These are phyloP conservation scores for Cladophialophora bantiana DNA, from an alignment of 2,329 filamentous ascomycete genomes.

Conservation along the genomic window DNA sequence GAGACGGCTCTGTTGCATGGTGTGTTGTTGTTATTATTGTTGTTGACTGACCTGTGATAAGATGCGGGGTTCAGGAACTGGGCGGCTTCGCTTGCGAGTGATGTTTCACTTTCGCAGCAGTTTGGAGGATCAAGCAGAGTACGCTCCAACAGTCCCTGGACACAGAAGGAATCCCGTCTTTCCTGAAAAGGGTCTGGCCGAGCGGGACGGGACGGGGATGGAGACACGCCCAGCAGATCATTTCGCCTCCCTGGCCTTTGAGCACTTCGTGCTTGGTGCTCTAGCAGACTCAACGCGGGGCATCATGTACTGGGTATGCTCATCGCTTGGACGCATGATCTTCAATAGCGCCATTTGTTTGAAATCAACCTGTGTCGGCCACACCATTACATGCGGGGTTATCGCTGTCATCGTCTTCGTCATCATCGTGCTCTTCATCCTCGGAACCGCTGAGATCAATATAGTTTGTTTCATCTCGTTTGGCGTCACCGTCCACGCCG, in stretches of 20 bases:
- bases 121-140: neutral
- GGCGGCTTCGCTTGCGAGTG: conserved; percentile 15
- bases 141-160: neutral
- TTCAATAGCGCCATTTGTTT: neutral
- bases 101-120: conserved; percentile 18
- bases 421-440: conserved; percentile 48
- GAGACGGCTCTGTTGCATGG: neutral
- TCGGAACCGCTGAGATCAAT: conserved; percentile 51
- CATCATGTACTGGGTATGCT: conserved; percentile 3
- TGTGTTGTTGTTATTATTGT: conserved; percentile 7
- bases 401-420: conserved; percentile 35
- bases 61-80: conserved; percentile 16
- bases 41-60: conserved; percentile 1
- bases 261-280: neutral
- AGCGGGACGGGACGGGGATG: conserved; percentile 15
- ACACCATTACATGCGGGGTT: neutral
- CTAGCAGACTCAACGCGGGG: neutral
- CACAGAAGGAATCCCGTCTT: neutral
- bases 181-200: neutral
- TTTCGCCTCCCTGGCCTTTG: neutral
- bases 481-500: conserved; percentile 63
- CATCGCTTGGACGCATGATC: conserved; percentile 1
- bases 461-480: conserved; percentile 48
- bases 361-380: conserved; percentile 12
- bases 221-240: conserved; percentile 16